These are phyloP conservation scores for Cyberlindnera mycetangii DNA, from an alignment of 805 yeast species.

Conservation along the genomic window DNA sequence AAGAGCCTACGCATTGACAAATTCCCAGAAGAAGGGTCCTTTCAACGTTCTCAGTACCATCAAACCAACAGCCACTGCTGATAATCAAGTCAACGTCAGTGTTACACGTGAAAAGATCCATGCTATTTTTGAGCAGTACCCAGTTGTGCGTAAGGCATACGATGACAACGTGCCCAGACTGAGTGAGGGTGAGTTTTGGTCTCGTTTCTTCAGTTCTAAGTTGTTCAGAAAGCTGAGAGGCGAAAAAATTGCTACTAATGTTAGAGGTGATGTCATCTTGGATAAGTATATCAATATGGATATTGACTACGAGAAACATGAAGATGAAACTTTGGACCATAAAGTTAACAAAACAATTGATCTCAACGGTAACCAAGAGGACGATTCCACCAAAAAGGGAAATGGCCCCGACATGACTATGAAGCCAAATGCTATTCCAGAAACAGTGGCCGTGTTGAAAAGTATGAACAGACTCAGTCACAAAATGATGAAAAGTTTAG, in stretches of 20 bases:
- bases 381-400: constrained; percentile 65
- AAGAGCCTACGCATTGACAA: constrained; percentile 81
- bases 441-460: constrained; percentile 70
- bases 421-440: constrained; percentile 59
- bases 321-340: constrained; percentile 39
- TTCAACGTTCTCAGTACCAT: constrained; percentile 92
- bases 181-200: constrained; percentile 93
- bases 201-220: constrained; percentile 88
- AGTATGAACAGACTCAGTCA: constrained; percentile 88
- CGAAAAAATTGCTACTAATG: constrained; percentile 70
- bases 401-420: constrained; percentile 87
- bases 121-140: constrained; percentile 89
- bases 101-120: constrained; percentile 87
- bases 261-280: constrained; percentile 78
- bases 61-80: constrained; percentile 89
- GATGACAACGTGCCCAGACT: constrained; percentile 88
- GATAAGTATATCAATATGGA: constrained; percentile 80
- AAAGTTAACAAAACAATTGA: constrained; percentile 72
- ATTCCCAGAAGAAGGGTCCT: constrained; percentile 85
- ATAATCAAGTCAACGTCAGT: constrained; percentile 89
- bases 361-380: constrained; percentile 75
- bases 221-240: constrained; percentile 86
- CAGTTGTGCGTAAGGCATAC: constrained; percentile 85
- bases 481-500: constrained; percentile 64
- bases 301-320: constrained; percentile 50